phyloP scores from a whole-genome alignment of 2,329 filamentous ascomycete species.

The Penicillium sclerotiorum region DNA sequence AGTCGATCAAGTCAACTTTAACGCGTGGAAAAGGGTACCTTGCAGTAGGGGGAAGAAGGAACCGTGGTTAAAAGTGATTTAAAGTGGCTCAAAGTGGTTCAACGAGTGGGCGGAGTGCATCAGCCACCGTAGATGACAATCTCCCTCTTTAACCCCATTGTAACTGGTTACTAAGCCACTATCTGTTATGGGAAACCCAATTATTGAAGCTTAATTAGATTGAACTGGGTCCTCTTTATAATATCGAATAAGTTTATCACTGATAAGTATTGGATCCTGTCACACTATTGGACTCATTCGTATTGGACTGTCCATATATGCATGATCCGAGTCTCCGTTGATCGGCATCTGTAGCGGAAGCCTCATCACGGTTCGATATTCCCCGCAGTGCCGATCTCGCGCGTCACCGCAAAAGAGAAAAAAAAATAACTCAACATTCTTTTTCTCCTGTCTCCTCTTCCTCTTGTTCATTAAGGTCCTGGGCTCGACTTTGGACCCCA shows the following conservation, averaged over 20 bases:
- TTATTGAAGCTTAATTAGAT: neutral
- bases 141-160: too few relatives aligned
- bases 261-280: neutral
- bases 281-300: neutral
- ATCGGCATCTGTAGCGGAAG: constrained; percentile 16
- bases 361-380: constrained; percentile 15
- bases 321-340: neutral
- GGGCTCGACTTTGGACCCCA: neutral
- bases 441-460: neutral
- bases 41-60: constrained; percentile 1
- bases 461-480: constrained; percentile 4
- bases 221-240: too few relatives aligned
- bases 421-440: constrained; percentile 19
- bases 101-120: neutral
- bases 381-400: constrained; percentile 28
- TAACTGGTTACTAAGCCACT: too few relatives aligned
- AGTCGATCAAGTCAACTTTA: neutral
- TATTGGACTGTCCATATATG: too few relatives aligned
- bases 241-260: too few relatives aligned
- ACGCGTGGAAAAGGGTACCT: neutral
- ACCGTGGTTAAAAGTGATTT: constrained; percentile 9
- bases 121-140: constrained; percentile 15
- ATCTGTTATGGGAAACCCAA: neutral
- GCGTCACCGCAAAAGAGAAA: constrained; percentile 11
- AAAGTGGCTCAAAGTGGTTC: too few relatives aligned